Evolutionary conservation across 805 yeast genomes (phyloP), one percentile per base, ranked within the genome.

Genomic region (Phaffomyces opuntiae): DNA sequence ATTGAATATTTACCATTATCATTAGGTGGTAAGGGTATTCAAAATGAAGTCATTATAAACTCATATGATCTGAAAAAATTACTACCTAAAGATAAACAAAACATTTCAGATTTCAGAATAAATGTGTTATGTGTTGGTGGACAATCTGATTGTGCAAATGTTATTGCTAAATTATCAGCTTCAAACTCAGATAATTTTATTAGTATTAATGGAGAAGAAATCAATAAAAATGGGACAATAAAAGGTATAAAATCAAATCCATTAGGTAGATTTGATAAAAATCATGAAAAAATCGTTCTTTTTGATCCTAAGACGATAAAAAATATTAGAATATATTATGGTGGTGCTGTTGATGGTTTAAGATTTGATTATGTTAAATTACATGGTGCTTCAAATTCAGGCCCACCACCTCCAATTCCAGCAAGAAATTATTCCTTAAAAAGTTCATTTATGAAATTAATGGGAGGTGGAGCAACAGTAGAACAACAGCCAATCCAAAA

Each of bases 291-390:
- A 12, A 40, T 61, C 7, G 58, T 61, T 7, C 64, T 67, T 5
- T 66, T 72, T 48, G 67, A 70, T 52, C 61, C 73, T 14, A 50
- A 51, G 13, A 54, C 57, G 8, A 67, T 85, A 3, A 62, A 59
- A n/a, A 70, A 69, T 41, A 74, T 89, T 1, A 72, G 87, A 46
- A 74, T 89, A 0, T 83, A 78, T 52, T 78, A 81, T 53, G 96
- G 96, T 2, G 61, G 66, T 21, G 95, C 95, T 0, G 63, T 93
- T 19, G 96, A 90, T 64, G 98, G 98, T 6, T 55, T 91, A 14
- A 78, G 80, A 46, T 72, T 89, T 21, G 55, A 52, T 31, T 35
- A 50, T 25, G 29, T 38, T 17, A 45, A 42, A 29, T 19, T 34
- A 12, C 37, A 38, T 37, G 52, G 50, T n/a, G 59, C 55, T 13